phyloP scores from a whole-genome alignment of 1,284 basidiomycete species.

The Flammula alnicola region DNA sequence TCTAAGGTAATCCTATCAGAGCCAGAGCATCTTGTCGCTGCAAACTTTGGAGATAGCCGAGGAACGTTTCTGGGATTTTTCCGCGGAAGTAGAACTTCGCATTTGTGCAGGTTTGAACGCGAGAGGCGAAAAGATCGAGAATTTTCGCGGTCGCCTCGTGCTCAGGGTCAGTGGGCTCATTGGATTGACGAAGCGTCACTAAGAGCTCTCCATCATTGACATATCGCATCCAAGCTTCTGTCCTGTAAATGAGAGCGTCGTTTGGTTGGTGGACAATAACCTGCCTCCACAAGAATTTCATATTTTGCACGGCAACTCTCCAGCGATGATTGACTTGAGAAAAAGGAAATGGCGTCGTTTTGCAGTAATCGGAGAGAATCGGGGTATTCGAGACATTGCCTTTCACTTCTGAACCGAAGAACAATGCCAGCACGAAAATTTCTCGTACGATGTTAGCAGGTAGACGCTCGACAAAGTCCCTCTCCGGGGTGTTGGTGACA shows the following conservation, averaged over 20 bases:
- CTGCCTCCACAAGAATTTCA: not conserved
- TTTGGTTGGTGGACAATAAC: not conserved
- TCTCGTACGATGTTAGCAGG: too few relatives aligned
- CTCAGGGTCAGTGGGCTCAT: not conserved
- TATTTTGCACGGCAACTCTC: not conserved
- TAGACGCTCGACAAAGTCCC: too few relatives aligned
- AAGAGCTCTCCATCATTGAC: not conserved
- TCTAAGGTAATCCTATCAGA: too few relatives aligned
- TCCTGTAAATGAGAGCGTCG: not conserved
- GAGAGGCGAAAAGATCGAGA: not conserved
- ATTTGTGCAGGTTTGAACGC: not conserved
- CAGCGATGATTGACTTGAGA: not conserved
- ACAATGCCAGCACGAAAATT: too few relatives aligned
- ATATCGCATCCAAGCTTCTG: not conserved
- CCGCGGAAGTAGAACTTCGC: too few relatives aligned
- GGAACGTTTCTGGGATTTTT: too few relatives aligned
- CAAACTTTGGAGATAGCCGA: too few relatives aligned
- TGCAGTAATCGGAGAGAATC: too few relatives aligned
- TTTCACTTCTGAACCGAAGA: too few relatives aligned
- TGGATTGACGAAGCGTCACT: not conserved
- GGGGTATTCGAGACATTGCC: too few relatives aligned
- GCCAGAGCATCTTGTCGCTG: too few relatives aligned
- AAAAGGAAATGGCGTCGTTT: conserved; percentile 1
- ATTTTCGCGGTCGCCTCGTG: not conserved
- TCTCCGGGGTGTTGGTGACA: too few relatives aligned